phyloP scores from a whole-genome alignment of 2,329 filamentous ascomycete genomes.

The Knufia petricola region DNA sequence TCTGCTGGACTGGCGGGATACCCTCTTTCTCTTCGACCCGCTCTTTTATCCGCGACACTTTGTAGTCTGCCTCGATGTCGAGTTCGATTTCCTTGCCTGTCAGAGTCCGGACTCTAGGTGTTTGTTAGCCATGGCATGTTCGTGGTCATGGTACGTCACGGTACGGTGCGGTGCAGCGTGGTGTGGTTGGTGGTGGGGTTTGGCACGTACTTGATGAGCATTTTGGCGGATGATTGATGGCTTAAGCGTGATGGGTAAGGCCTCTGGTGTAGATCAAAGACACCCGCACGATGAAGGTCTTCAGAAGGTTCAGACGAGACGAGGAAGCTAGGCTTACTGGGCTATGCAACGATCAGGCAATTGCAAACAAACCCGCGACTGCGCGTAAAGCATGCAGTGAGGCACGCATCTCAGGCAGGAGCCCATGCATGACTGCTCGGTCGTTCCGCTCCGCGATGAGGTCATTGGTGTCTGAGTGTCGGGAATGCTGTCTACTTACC shows the following conservation, averaged over 20 bases:
- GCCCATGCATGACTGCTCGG: neutral
- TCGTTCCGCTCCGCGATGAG: neutral
- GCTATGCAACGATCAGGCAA: too few species aligned
- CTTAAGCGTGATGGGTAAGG: too few species aligned
- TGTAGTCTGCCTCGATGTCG: conserved; percentile 89
- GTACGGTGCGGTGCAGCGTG: too few species aligned
- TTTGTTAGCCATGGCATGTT: conserved; percentile 10
- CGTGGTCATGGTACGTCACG: too few species aligned
- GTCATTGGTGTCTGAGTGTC: neutral
- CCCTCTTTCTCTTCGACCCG: conserved; percentile 98
- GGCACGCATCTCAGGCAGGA: neutral
- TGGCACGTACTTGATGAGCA: conserved; percentile 43
- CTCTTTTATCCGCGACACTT: conserved; percentile 94
- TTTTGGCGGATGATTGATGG: conserved; percentile 28
- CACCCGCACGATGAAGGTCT: too few species aligned
- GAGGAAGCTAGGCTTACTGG: neutral
- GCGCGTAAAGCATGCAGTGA: neutral
- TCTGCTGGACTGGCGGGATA: conserved; percentile 92
- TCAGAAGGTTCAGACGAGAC: too few species aligned
- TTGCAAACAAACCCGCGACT: neutral
- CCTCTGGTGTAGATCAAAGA: too few species aligned
- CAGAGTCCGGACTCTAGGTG: conserved; percentile 77
- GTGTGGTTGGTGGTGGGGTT: conserved; percentile 7
- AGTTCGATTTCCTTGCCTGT: conserved; percentile 99
- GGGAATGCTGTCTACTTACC: neutral